A percentile compares a stretch with the other conserved stretches of the same genome.
phyloP scores from a whole-genome alignment of 2,329 filamentous ascomycete species.

The Fusarium luffae region DNA sequence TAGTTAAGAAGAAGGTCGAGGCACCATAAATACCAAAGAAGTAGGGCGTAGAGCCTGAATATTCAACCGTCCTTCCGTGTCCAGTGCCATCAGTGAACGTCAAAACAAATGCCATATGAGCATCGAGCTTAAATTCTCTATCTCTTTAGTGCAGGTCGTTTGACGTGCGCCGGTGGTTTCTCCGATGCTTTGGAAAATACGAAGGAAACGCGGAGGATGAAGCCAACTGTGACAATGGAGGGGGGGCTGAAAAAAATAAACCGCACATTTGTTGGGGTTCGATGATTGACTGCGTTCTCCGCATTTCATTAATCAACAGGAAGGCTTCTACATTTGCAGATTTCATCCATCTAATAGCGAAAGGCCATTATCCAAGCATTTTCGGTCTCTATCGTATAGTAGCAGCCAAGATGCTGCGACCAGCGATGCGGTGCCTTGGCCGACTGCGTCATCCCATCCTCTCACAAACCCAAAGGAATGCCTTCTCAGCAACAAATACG shows the following conservation, averaged over 20 bases:
- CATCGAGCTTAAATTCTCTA: too few species aligned
- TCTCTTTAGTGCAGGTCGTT: too few species aligned
- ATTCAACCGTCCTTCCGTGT: too few species aligned
- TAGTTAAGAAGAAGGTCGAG: too few species aligned
- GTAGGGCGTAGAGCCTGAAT: too few species aligned
- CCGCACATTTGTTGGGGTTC: neutral
- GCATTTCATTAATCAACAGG: neutral
- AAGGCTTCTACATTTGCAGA: neutral
- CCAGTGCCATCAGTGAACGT: too few species aligned
- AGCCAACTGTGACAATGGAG: neutral
- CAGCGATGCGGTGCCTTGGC: conserved; percentile 12
- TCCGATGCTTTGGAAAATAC: too few species aligned
- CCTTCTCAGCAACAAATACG: conserved; percentile 52
- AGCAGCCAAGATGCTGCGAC: conserved; percentile 18
- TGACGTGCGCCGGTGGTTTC: too few species aligned
- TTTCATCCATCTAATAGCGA: neutral
- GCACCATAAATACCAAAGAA: too few species aligned
- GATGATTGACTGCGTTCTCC: neutral
- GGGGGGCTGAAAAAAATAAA: neutral
- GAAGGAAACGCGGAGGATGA: too few species aligned
- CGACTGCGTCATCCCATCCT: conserved; percentile 23
- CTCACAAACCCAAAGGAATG: neutral
- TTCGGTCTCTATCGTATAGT: neutral
- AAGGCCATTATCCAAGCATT: neutral
- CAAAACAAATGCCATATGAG: too few species aligned